These are phyloP conservation scores for Candida nanaspora DNA, from an alignment of 805 yeast species.

Conservation along the genomic window DNA sequence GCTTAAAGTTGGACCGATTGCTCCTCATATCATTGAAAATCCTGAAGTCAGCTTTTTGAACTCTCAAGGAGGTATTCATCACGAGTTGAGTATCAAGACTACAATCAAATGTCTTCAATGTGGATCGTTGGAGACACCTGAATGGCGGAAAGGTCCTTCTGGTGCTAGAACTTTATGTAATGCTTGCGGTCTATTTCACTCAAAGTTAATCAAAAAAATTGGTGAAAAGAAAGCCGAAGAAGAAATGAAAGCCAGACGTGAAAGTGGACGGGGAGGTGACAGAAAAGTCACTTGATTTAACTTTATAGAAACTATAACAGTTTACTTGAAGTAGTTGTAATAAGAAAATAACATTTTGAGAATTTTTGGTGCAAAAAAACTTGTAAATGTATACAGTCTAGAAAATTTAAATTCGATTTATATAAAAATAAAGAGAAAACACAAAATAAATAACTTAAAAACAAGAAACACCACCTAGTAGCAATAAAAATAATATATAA, in stretches of 20 bases:
- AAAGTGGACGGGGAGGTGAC: neutral
- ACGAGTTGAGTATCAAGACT: slow-evolving; percentile 26
- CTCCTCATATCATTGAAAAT: slow-evolving; percentile 14
- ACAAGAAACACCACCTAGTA: neutral
- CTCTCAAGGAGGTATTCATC: slow-evolving; percentile 28
- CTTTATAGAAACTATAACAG: too few species aligned
- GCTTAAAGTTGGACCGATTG: slow-evolving; percentile 24
- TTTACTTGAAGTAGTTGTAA: too few species aligned
- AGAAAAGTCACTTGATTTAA: neutral
- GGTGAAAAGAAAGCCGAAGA: slow-evolving; percentile 36
- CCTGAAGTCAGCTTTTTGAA: slow-evolving; percentile 10
- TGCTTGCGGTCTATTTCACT: slow-evolving; percentile 81
- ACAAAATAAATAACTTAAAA: neutral
- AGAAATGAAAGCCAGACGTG: slow-evolving; percentile 18
- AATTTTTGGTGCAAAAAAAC: too few species aligned
- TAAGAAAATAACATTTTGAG: too few species aligned
- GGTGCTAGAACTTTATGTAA: slow-evolving; percentile 81
- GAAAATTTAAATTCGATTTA: too few species aligned
- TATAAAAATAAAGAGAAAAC: neutral
- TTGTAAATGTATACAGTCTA: too few species aligned
- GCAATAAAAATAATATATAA: too few species aligned
- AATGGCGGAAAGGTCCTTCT: slow-evolving; percentile 88
- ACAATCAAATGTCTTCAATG: slow-evolving; percentile 55
- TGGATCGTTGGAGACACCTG: slow-evolving; percentile 71
- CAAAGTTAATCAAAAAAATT: slow-evolving; percentile 47